phyloP scores from a whole-genome alignment of 306 rosid species.

The Boehmeria nivea region DNA sequence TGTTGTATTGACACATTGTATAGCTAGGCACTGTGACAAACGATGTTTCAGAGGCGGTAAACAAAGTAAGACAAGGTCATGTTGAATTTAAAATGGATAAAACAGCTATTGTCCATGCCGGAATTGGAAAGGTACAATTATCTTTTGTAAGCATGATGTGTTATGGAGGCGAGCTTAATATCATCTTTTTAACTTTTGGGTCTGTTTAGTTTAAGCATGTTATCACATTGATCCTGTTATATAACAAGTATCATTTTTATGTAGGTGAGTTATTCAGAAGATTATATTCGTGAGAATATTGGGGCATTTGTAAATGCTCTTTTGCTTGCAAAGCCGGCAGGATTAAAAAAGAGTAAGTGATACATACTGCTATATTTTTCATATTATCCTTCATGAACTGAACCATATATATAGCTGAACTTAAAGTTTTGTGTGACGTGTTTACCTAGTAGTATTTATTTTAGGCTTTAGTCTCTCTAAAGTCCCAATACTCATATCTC shows the following conservation, averaged over 20 bases:
- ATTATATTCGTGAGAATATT: conserved; percentile 74
- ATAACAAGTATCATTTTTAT: background rate
- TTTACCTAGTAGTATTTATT: background rate
- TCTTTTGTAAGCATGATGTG: too few relatives aligned
- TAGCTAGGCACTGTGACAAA: conserved; percentile 92
- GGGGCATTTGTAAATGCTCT: conserved; percentile 90
- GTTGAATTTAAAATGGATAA: conserved; percentile 92
- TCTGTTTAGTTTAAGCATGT: too few relatives aligned
- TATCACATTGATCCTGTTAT: background rate
- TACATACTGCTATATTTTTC: background rate
- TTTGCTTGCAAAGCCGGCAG: conserved; percentile 79
- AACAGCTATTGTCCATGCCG: conserved; percentile 78
- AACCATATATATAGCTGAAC: too few relatives aligned
- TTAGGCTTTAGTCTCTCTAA: too few relatives aligned
- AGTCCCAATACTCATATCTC: too few relatives aligned
- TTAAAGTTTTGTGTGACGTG: too few relatives aligned
- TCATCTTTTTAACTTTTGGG: too few relatives aligned
- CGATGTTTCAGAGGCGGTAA: conserved; percentile 78
- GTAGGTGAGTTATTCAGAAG: conserved; percentile 78
- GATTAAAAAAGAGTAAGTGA: conserved; percentile 88
- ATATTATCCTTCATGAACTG: too few relatives aligned
- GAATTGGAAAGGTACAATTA: conserved; percentile 79
- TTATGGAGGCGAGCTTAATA: too few relatives aligned
- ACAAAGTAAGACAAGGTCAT: conserved; percentile 74
- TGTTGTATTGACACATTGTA: conserved; percentile 27